phyloP scores from a whole-genome alignment of 1,284 basidiomycete species.

The Puccinia polysora region DNA sequence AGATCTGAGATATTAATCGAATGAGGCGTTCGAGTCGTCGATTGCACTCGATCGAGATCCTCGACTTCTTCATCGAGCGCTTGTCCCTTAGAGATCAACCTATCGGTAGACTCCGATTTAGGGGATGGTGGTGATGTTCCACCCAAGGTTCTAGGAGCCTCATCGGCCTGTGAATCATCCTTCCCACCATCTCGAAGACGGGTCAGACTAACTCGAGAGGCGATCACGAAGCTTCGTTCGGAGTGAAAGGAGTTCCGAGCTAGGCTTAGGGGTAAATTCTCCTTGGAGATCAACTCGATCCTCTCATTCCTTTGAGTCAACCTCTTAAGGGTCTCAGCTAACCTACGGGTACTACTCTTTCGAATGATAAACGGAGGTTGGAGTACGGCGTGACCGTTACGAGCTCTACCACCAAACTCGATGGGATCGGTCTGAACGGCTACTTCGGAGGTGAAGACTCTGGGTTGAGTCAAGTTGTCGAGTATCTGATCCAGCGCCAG shows the following conservation, averaged over 20 bases:
- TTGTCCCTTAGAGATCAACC: not conserved
- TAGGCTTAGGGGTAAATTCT: not conserved
- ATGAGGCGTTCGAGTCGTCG: not conserved
- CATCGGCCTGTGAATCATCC: not conserved
- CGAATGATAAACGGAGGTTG: conserved; percentile 13
- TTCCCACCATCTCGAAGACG: not conserved
- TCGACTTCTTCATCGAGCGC: not conserved
- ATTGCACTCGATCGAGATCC: not conserved
- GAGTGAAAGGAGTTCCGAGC: conserved; percentile 6
- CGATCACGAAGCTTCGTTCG: not conserved
- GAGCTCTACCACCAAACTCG: not conserved
- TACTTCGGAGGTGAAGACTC: not conserved
- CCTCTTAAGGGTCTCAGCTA: conserved; percentile 9
- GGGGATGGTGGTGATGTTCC: not conserved
- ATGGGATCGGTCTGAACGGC: conserved; percentile 9
- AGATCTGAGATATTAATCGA: conserved; percentile 8
- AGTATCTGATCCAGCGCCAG: not conserved
- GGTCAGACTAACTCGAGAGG: not conserved
- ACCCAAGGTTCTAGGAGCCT: not conserved
- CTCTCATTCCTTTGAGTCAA: not conserved
- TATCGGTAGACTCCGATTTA: not conserved
- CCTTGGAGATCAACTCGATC: not conserved
- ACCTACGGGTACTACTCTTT: not conserved
- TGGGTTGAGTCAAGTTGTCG: not conserved
- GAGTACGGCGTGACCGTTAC: not conserved